These are phyloP conservation scores for Melocanna baccifera DNA, from an alignment of 176 grass and related monocot genomes.

Conservation along the genomic window DNA sequence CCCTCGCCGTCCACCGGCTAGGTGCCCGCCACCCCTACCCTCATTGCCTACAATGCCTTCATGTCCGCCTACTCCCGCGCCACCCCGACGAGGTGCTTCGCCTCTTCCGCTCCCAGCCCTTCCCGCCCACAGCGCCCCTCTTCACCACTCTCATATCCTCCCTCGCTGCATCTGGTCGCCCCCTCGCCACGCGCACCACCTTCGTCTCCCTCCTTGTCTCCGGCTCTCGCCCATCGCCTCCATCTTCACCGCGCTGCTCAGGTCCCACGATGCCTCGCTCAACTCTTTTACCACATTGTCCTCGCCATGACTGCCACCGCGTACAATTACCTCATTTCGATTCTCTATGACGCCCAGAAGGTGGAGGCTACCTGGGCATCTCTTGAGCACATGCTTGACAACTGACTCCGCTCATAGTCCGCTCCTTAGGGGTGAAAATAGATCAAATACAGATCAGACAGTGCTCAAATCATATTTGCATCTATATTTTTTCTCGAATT, in stretches of 20 bases:
- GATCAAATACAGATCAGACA: too few species aligned
- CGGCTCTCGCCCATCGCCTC: conserved; percentile 27
- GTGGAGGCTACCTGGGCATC: conserved; percentile 24
- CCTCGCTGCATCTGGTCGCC: conserved; percentile 28
- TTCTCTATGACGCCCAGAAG: not conserved
- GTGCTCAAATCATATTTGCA: too few species aligned
- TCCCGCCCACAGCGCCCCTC: not conserved
- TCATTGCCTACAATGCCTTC: too few species aligned
- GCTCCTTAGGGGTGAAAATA: too few species aligned
- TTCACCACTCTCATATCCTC: conserved; percentile 54
- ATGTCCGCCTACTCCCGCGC: conserved; percentile 35
- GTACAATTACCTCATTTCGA: conserved; percentile 44
- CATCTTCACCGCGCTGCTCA: conserved; percentile 44
- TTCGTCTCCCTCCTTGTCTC: conserved; percentile 41
- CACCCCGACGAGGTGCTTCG: conserved; percentile 38
- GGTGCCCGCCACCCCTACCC: not conserved
- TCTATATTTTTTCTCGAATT: too few species aligned
- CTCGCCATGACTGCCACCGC: conserved; percentile 23
- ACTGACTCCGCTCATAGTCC: too few species aligned
- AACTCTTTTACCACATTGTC: conserved; percentile 10
- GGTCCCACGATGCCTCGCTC: not conserved
- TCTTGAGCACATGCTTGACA: too few species aligned
- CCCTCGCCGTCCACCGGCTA: not conserved
- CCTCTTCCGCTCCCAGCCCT: conserved; percentile 50
- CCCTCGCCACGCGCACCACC: conserved; percentile 7